Conservation (phyloP, 164 flowering plant genomes). For the Vitis vinifera region DNA sequence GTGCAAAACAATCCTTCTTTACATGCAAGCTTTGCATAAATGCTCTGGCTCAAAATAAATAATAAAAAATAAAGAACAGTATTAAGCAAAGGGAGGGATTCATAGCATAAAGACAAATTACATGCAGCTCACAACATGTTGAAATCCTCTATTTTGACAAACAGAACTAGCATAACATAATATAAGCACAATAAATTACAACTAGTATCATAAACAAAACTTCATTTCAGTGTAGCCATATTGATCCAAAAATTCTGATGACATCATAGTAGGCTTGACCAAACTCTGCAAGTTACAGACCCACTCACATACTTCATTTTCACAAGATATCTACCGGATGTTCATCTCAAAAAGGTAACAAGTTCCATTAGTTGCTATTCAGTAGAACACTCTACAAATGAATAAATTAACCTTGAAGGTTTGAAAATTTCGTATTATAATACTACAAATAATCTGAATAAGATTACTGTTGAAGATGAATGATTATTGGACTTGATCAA, state of each 20-base stretch:
- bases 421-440: no score
- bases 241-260: not conserved
- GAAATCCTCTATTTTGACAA: not conserved
- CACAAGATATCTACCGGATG: not conserved
- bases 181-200: not conserved
- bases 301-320: not conserved
- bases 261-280: not conserved
- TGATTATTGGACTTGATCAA: no score
- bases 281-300: not conserved
- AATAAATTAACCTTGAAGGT: no score
- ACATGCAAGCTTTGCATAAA: slow-evolving; percentile 46
- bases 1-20: slow-evolving; percentile 85
- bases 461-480: no score
- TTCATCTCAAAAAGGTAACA: not conserved
- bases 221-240: not conserved
- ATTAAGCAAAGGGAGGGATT: no score
- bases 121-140: no score
- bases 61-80: no score
- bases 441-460: no score
- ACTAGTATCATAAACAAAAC: not conserved
- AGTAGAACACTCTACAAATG: no score
- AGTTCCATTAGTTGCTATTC: not conserved
- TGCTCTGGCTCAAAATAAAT: not conserved
- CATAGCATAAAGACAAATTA: no score
- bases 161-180: not conserved